These are phyloP conservation scores for Hericium erinaceus DNA, from an alignment of 768 basidiomycete genomes.

Conservation along the genomic window DNA sequence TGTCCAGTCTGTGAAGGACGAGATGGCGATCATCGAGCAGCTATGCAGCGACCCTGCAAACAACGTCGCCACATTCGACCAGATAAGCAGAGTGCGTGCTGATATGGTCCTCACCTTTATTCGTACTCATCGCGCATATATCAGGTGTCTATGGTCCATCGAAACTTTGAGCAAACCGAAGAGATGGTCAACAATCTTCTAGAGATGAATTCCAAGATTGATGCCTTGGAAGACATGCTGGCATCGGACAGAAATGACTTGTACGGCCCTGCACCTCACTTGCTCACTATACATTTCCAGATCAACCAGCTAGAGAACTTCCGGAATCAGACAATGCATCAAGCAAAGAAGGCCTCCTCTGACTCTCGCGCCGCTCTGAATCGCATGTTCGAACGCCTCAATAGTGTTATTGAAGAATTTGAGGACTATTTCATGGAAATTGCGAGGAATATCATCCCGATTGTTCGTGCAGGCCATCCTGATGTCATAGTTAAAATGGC, in stretches of 20 bases:
- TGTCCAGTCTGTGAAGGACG: conserved; percentile 76
- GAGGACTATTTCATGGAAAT: conserved; percentile 78
- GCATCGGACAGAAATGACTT: conserved; percentile 65
- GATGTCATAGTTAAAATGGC: conserved; percentile 86
- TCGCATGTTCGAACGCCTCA: conserved; percentile 80
- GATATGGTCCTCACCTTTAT: neutral
- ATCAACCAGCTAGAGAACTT: conserved; percentile 90
- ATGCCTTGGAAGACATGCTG: conserved; percentile 70
- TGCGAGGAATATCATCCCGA: conserved; percentile 65
- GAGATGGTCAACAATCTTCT: conserved; percentile 91
- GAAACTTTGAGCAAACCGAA: conserved; percentile 90
- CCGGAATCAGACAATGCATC: conserved; percentile 89
- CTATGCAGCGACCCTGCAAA: conserved; percentile 68
- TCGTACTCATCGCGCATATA: neutral
- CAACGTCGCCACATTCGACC: conserved; percentile 81
- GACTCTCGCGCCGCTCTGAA: conserved; percentile 58
- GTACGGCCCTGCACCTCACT: conserved; percentile 79
- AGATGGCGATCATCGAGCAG: conserved; percentile 74
- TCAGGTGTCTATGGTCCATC: conserved; percentile 91
- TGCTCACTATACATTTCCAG: conserved; percentile 85
- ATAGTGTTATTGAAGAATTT: conserved; percentile 71
- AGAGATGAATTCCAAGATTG: conserved; percentile 84
- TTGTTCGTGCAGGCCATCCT: conserved; percentile 69
- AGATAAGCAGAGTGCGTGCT: conserved; percentile 79
- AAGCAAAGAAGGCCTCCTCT: conserved; percentile 75